Evolutionary conservation across 306 rosid species (phyloP), one percentile per base, ranked within the genome.

Genomic region (Cucumis hystrix): DNA sequence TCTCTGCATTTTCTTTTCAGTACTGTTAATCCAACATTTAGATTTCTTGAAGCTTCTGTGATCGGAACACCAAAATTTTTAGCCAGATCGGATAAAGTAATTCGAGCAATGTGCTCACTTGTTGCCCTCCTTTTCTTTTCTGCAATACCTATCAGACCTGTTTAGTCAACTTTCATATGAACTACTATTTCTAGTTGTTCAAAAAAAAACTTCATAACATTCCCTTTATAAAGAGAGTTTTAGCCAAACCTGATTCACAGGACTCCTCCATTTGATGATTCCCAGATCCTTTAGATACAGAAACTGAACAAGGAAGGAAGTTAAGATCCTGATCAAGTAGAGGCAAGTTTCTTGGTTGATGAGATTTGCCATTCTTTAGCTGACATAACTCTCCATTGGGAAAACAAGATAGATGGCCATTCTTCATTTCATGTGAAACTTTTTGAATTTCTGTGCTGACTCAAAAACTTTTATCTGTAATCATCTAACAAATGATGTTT

Each of bases 1-100:
- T 93, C 97, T 87, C 98, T 90, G 80, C 98, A 90, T 82, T 90
- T 93, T 84, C 81, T 87, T 85, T 93, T 93, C 59, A 93, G 96
- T 76, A 87, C 97, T 41, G 98, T 90, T 51, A 93, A 89, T 60
- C 98, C 98, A 60, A 91, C 86, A 20, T 93, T 88, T 74, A 91
- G 84, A 77, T 82, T 86, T 82, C 80, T 93, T 49, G 98, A 88
- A 41, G 98, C 98, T 87, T 90, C 94, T 54, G 74, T 83, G 47
- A 93, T 93, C 40, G 98, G 98, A 82, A 91, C 80, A 72, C 86
- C 96, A 79, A 93, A 93, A 82, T 86, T 86, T 83, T 89, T 91
- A 75, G 82, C 90, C 83, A 93, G 85, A 90, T 93, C 98, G 20
- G 94, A 75, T 80, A 87, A 85, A 82, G 89, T 69, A 78, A 93